Evolutionary conservation across 306 rosid species (phyloP), one percentile per base, ranked within the genome.

Genomic region (Trifolium repens): DNA sequence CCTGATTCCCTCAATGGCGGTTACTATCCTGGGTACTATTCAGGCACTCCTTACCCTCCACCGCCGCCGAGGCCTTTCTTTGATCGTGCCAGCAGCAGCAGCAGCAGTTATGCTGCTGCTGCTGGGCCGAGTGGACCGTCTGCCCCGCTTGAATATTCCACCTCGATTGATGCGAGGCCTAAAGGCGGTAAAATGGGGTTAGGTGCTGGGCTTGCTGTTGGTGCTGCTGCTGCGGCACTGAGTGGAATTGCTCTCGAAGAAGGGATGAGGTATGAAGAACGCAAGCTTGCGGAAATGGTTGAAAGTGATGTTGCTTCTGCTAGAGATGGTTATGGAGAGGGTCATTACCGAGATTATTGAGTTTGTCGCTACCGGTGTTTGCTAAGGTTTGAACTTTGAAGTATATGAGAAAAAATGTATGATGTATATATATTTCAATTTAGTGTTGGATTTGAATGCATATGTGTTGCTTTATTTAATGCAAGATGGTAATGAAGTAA

Each of bases 181-280:
- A 88, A 72, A 80, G 71, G 85, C 19, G 82, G 78, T 59, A 89
- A 82, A 74, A 43, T 89, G 86, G 91, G 92, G 19, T 6, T 84
- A 81, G 91, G 91, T 2, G n/a, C 94, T 2, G 94, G 96, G 59
- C 81, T 90, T 9, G 91, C 92, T 7, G 90, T 84, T 19, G 96
- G 94, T 5, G 98, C 96, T 15, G 91, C 80, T 11, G 88, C 94
- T 5, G 96, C 96, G 55, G 86, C 85, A 7, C 8, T 92, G 59
- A 89, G 94, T 7, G 96, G 91, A 22, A 80, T 92, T 49, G 91
- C 94, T 17, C 57, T 92, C 52, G 94, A 89, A 4, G 98, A 92
- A 50, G 92, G 91, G 37, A 78, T 83, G 78, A 84, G 80, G 74
- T 92, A 84, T 49, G 92, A 92, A 73, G 94, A 90, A 78, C 91